Evolutionary conservation across 129 eudicot genomes (phyloP), one percentile per base, ranked within the genome.

Genomic region (Sambucus nigra): DNA sequence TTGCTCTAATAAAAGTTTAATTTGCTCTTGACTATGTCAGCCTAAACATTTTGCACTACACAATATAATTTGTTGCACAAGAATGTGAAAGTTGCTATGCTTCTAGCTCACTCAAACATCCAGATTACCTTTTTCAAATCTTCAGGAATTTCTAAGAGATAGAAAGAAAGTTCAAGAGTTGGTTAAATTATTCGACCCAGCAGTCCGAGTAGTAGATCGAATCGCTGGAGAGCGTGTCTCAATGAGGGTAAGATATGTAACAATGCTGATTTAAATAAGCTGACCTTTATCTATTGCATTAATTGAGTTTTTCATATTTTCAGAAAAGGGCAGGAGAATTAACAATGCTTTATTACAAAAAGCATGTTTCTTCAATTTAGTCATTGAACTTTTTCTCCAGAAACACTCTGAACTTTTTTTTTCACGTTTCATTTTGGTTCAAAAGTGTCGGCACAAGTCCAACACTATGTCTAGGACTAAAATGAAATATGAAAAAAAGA

Each of bases 211-310:
- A 8, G 81, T 85, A 50, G 98, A 91, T 72, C 77, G 79, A 44
- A 54, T 73, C 40, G 80, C 86, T 53, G 98, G 98, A 51, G 95
- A 91, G 71, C 86, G 80, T 19, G 95, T 91, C 52, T 79, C 98
- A 65, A 63, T 91, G 72, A 76, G 98, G 74, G 98, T 85, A 73
- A 57, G 59, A 41, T 16, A 48, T n/a, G n/a, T n/a, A n/a, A n/a
- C 53, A 5, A 2, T 1, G 2, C 45, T 28, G 7, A 59, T 16
- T 45, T 45, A 14, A 35, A 18, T 11, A 26, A 16, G 27, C 42
- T 27, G 18, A 6, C 42, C 20, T 6, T 45, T 44, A n/a, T 12
- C 24, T 48, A 15, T 57, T 16, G 9, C 24, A 9, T 39, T n/a
- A 17, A 23, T 32, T 31, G 38, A 5, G n/a, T 31, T 22, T 39